These are phyloP conservation scores for Blastomyces parvus DNA, from an alignment of 2,329 filamentous ascomycete genomes.

Conservation along the genomic window DNA sequence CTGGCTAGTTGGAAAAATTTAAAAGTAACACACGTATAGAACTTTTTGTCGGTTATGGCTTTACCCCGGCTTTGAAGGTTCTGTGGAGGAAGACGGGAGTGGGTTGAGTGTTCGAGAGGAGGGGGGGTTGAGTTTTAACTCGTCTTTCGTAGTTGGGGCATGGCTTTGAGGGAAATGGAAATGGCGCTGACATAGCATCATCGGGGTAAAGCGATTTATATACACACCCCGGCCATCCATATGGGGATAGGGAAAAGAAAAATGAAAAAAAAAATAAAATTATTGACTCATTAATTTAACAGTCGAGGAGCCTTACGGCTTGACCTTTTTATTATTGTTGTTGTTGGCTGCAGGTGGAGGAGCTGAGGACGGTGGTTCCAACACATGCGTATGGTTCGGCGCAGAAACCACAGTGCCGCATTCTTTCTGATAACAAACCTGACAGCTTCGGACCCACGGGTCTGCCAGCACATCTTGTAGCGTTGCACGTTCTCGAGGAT, in stretches of 20 bases:
- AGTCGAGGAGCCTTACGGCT: neutral
- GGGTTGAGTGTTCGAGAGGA: too few species aligned
- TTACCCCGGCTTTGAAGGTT: neutral
- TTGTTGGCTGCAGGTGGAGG: constrained; percentile 10
- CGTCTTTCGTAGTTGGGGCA: neutral
- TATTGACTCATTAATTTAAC: neutral
- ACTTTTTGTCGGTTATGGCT: neutral
- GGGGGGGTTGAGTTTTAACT: neutral
- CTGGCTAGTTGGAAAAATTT: neutral
- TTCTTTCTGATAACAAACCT: constrained; percentile 72
- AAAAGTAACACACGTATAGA: neutral
- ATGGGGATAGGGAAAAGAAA: neutral
- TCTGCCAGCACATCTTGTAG: constrained; percentile 81
- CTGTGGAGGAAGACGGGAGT: neutral
- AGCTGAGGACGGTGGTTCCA: constrained; percentile 52
- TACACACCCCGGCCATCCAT: neutral
- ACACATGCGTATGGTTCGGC: constrained; percentile 69
- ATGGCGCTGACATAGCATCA: neutral
- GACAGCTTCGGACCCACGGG: constrained; percentile 76
- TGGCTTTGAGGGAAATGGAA: neutral
- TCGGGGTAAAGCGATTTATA: neutral
- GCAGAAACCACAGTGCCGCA: constrained; percentile 63
- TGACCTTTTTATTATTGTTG: constrained; percentile 3
- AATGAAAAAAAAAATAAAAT: neutral
- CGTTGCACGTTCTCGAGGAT: constrained; percentile 71